These are phyloP conservation scores for Cercospora sesami DNA, from an alignment of 2,329 filamentous ascomycete species.

Conservation along the genomic window DNA sequence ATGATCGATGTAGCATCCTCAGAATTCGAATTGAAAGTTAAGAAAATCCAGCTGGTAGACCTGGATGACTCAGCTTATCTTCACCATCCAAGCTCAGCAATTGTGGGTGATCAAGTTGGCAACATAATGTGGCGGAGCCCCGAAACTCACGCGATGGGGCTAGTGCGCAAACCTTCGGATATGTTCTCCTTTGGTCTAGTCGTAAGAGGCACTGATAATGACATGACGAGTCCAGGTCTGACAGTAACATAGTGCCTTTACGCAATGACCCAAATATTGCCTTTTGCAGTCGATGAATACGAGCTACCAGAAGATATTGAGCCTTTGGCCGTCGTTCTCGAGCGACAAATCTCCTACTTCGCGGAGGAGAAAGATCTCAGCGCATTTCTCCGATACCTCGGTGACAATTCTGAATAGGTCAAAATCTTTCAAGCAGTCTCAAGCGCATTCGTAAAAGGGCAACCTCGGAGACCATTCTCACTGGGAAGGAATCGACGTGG, in stretches of 20 bases:
- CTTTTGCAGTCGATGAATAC: too few species aligned
- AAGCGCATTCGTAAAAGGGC: slow-evolving; percentile 44
- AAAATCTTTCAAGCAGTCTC: slow-evolving; percentile 42
- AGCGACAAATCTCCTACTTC: slow-evolving; percentile 53
- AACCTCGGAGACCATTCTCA: slow-evolving; percentile 44
- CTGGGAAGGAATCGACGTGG: slow-evolving; percentile 5
- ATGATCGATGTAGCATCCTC: too few species aligned
- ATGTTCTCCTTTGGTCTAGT: too few species aligned
- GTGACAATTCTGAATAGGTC: slow-evolving; percentile 45
- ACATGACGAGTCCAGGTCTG: too few species aligned
- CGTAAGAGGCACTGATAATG: too few species aligned
- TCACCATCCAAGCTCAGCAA: background rate
- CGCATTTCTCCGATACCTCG: slow-evolving; percentile 34
- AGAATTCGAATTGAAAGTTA: too few species aligned
- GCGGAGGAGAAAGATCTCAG: slow-evolving; percentile 45
- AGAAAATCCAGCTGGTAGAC: too few species aligned
- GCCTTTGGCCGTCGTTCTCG: slow-evolving; percentile 37
- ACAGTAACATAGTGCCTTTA: too few species aligned
- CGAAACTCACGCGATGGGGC: background rate
- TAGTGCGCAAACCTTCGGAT: background rate
- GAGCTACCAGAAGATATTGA: too few species aligned
- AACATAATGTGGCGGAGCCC: background rate
- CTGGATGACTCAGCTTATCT: background rate
- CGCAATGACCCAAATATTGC: slow-evolving; percentile 23
- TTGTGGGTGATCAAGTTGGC: background rate